phyloP scores from a whole-genome alignment of 257 asterid species.

The Primulina tabacum region DNA sequence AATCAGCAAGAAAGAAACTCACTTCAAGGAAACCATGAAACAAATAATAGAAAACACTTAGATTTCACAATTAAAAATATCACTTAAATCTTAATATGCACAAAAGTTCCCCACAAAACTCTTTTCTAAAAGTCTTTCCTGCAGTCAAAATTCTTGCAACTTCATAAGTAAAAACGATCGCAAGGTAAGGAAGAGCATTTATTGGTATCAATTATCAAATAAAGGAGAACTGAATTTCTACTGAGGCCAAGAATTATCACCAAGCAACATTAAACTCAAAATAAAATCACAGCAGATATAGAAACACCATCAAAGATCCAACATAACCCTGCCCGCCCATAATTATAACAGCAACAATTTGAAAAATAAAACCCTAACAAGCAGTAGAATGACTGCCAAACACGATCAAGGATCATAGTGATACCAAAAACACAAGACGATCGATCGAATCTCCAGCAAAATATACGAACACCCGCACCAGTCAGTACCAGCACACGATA shows the following conservation, averaged over 20 bases:
- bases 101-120: not conserved
- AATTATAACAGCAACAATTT: not conserved
- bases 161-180: not conserved
- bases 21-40: not conserved
- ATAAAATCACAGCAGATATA: not conserved
- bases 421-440: not conserved
- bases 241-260: not conserved
- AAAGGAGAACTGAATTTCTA: not conserved
- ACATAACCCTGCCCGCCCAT: not conserved
- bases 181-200: not conserved
- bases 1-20: not conserved
- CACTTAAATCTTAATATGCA: too few species aligned
- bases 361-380: constrained; percentile 8
- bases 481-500: not conserved
- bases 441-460: not conserved
- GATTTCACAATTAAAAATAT: not conserved
- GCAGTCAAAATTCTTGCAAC: not conserved
- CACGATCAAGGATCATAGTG: not conserved
- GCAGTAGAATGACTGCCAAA: not conserved
- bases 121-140: too few species aligned
- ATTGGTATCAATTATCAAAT: too few species aligned
- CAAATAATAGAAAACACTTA: not conserved
- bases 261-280: not conserved
- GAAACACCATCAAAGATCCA: not conserved
- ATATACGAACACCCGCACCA: not conserved